Percentiles rank a stretch among this genome's conserved stretches.
These are phyloP conservation scores for Apodospora peruviana DNA, from an alignment of 495 filamentous ascomycete species.

Conservation along the genomic window DNA sequence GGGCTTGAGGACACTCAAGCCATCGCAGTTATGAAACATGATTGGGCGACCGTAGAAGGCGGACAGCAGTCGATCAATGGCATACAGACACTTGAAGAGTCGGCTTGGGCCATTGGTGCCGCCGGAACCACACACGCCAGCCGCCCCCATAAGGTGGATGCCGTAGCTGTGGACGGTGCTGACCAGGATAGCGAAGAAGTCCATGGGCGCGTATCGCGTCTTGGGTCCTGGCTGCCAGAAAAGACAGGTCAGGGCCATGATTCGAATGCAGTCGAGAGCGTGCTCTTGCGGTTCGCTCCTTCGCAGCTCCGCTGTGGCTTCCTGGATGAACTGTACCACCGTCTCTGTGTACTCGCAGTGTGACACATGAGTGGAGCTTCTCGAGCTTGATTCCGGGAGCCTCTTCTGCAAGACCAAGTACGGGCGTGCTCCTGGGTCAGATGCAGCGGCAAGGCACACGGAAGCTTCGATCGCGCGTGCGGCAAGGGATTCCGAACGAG, in stretches of 20 bases:
- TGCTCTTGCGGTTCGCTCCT: constrained; percentile 7
- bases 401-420: constrained; percentile 23
- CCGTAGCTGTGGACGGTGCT: constrained; percentile 63
- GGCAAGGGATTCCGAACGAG: not conserved
- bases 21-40: constrained; percentile 60
- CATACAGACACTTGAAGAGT: constrained; percentile 64
- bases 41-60: constrained; percentile 60
- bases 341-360: constrained; percentile 33
- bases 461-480: constrained; percentile 28
- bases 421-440: constrained; percentile 27
- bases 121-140: not conserved
- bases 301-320: constrained; percentile 13
- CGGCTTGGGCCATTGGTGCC: not conserved
- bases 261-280: constrained; percentile 11
- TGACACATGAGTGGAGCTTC: constrained; percentile 12
- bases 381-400: constrained; percentile 9
- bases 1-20: constrained; percentile 31
- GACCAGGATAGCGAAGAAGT: constrained; percentile 18
- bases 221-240: constrained; percentile 22
- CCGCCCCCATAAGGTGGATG: constrained; percentile 42
- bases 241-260: constrained; percentile 20
- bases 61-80: constrained; percentile 59
- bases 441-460: constrained; percentile 47
- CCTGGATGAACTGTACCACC: constrained; percentile 24
- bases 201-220: constrained; percentile 11